Evolutionary conservation across 441 rosid genomes (phyloP), one percentile per base, ranked within the genome.

Genomic region (Breynia disticha): DNA sequence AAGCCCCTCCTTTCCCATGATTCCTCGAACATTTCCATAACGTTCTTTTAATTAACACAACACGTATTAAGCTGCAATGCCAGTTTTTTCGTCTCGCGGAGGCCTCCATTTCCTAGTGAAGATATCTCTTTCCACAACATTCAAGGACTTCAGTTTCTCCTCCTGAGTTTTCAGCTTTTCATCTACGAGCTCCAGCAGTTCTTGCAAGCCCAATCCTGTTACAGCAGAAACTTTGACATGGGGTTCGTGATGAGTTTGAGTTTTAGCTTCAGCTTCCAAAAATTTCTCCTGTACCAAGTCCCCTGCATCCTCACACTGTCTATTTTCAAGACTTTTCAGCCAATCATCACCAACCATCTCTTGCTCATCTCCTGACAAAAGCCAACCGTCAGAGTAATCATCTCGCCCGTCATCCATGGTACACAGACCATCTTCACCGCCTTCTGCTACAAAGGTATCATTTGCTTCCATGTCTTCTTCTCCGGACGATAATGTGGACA

Each of bases 41-140:
- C 35, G 2, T 28, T 2, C n/a, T n/a, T n/a, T n/a, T n/a, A n/a
- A n/a, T n/a, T n/a, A n/a, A n/a, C n/a, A n/a, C n/a, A n/a, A n/a
- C n/a, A n/a, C n/a, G n/a, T 51, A 68, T 54, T 78, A 68, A 41
- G 56, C 78, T 20, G 78, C 78, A 19, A 73, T 42, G 1, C 42
- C 64, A 48, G 65, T 67, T 7, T 73, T 79, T 19, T 63, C 76
- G 0, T 48, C 32, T 12, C 65, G 76, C 52, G 86, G 70, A 19
- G 98, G 98, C 68, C 94, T 75, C 90, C 91, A 88, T 69, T 91
- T 91, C 54, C 75, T 63, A 55, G 67, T 58, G 39, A 70, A 71
- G 46, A 71, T 46, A 61, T 59, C 70, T 46, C 71, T 72, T 68
- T 72, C 79, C 1, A 69, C 74, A 20, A 67, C 61, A 28, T 71